Evolutionary conservation across 73 alveolate genomes (phyloP).

Genomic region (Paramecium primaurelia): DNA sequence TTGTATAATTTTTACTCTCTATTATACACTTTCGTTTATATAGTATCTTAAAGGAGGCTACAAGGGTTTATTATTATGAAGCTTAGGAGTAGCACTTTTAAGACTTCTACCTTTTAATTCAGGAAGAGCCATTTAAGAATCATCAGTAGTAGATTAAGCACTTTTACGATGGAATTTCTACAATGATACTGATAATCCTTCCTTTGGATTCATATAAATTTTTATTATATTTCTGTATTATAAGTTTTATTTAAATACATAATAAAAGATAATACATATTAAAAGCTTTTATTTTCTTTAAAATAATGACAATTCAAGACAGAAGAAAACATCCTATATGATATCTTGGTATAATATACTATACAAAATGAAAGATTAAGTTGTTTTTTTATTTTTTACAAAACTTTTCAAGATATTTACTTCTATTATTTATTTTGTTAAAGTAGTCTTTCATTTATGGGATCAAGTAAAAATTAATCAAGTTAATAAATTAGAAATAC

Average conservation of each 20-base stretch:
- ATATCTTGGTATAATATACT: too few species aligned
- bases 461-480: too few species aligned
- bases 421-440: too few species aligned
- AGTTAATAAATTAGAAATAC: too few species aligned
- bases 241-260: background rate
- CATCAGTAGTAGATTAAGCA: background rate
- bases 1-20: background rate
- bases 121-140: background rate
- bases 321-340: background rate
- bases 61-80: background rate
- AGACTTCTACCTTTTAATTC: constrained; percentile 1
- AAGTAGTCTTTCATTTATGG: too few species aligned
- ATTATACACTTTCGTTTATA: background rate
- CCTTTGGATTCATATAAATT: background rate
- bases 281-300: too few species aligned
- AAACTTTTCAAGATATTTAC: too few species aligned
- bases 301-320: background rate
- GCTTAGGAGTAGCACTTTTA: background rate
- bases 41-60: background rate
- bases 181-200: constrained; percentile 23
- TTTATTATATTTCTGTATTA: background rate
- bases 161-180: constrained; percentile 14
- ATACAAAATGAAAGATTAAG: too few species aligned
- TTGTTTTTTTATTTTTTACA: too few species aligned
- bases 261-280: background rate